A percentile compares a stretch with the other conserved stretches of the same genome.
phyloP scores from a whole-genome alignment of 257 asterid species.

The Jacaranda copaia region DNA sequence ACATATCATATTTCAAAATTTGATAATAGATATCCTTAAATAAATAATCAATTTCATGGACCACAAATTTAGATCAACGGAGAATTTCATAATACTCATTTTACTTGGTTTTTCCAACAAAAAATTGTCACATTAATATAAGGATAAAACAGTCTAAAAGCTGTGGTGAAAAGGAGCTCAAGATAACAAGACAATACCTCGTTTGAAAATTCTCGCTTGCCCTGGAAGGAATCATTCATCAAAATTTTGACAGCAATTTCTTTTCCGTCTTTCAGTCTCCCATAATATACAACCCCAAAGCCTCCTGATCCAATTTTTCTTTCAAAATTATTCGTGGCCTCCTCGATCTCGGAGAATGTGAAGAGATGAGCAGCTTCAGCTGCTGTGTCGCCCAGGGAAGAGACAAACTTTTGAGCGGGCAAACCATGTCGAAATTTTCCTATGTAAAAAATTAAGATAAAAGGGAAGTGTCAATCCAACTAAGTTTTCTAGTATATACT shows the following conservation, averaged over 20 bases:
- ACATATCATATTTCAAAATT: too few relatives aligned
- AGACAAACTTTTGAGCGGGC: slow-evolving; percentile 53
- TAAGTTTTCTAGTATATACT: slow-evolving; percentile 10
- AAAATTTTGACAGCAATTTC: slow-evolving; percentile 95
- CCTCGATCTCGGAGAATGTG: slow-evolving; percentile 76
- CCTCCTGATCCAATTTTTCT: slow-evolving; percentile 93
- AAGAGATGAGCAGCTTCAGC: slow-evolving; percentile 91
- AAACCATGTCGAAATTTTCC: slow-evolving; percentile 50
- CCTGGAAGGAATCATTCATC: slow-evolving; percentile 91
- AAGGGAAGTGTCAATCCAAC: slow-evolving; percentile 33
- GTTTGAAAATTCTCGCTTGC: slow-evolving; percentile 89
- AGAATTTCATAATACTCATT: too few relatives aligned
- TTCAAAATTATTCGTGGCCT: slow-evolving; percentile 81
- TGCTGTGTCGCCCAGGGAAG: slow-evolving; percentile 64
- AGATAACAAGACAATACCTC: slow-evolving; percentile 60
- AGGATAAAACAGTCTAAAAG: slow-evolving; percentile 10
- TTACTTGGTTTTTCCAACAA: neutral
- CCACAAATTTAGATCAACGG: too few relatives aligned
- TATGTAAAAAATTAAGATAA: slow-evolving; percentile 31
- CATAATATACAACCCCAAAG: slow-evolving; percentile 91
- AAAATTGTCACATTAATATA: slow-evolving; percentile 11
- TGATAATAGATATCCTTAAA: too few relatives aligned
- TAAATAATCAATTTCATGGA: too few relatives aligned
- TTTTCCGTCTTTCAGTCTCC: slow-evolving; percentile 75
- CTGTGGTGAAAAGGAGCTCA: neutral